These are phyloP conservation scores for Elongisporangium senticosum DNA, from an alignment of 352 stramenopile species.

Conservation along the genomic window DNA sequence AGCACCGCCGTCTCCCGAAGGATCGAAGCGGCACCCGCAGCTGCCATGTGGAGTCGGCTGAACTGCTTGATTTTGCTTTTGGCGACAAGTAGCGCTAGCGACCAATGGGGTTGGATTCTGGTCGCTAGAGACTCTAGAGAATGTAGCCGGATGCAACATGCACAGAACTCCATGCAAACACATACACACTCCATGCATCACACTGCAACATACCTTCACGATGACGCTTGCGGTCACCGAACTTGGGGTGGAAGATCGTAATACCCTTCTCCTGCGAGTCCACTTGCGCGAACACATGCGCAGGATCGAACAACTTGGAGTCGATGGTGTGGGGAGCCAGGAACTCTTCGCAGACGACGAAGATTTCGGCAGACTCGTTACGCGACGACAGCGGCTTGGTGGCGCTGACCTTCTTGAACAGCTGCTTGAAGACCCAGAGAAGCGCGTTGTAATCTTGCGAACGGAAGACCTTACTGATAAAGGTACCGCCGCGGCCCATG, in stretches of 20 bases:
- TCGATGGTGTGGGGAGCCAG: constrained; percentile 96
- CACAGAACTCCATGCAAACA: constrained; percentile 18
- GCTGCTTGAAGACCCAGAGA: constrained; percentile 98
- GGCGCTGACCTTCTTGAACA: constrained; percentile 97
- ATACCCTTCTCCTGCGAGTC: constrained; percentile 85
- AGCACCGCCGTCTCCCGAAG: constrained; percentile 15
- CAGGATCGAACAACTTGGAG: constrained; percentile 95
- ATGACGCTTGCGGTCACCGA: constrained; percentile 91
- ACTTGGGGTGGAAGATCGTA: constrained; percentile 98
- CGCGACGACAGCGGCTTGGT: constrained; percentile 98
- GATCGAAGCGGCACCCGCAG: constrained; percentile 8
- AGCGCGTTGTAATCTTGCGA: constrained; percentile 98
- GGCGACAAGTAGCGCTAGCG: constrained; percentile 86
- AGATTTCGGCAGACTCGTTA: constrained; percentile 99
- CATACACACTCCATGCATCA: constrained; percentile 4
- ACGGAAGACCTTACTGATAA: constrained; percentile 97
- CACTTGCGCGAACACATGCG: constrained; percentile 96
- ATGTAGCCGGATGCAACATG: constrained; percentile 59
- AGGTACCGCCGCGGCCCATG: constrained; percentile 90
- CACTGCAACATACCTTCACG: constrained; percentile 75
- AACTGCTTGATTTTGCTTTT: constrained; percentile 86
- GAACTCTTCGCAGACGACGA: constrained; percentile 97
- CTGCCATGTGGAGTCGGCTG: constrained; percentile 39
- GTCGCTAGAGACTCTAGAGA: constrained; percentile 88
- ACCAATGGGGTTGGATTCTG: constrained; percentile 56